These are phyloP conservation scores for Acanthamoeba divionensis DNA, from an alignment of 208 protist genomes.

Conservation along the genomic window DNA sequence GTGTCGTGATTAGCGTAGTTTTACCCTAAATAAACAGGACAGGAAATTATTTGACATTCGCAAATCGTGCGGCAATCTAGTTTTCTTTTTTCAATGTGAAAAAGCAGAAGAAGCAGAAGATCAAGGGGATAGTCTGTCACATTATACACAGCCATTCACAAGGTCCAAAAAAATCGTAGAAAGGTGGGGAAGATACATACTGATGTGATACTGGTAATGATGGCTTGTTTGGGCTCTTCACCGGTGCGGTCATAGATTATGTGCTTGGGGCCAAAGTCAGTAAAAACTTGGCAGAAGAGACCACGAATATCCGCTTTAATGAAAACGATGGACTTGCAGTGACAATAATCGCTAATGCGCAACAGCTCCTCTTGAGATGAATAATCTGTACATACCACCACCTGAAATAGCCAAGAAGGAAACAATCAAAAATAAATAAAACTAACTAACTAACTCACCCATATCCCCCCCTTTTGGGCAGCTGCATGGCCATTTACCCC, in stretches of 20 bases:
- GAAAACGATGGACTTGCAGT: constrained; percentile 66
- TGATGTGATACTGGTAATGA: constrained; percentile 74
- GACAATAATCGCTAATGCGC: constrained; percentile 68
- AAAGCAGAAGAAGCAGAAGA: not conserved
- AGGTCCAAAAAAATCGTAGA: not conserved
- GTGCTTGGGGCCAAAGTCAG: constrained; percentile 84
- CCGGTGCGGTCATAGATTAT: constrained; percentile 80
- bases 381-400: constrained; percentile 1
- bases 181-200: too few relatives aligned
- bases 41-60: not conserved
- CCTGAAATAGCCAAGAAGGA: not conserved
- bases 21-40: constrained; percentile 55
- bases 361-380: constrained; percentile 60
- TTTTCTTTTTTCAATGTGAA: constrained; percentile 31
- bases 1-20: constrained; percentile 35
- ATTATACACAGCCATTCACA: not conserved
- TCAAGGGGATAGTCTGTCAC: not conserved
- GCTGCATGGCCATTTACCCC: not conserved
- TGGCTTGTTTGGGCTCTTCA: constrained; percentile 76
- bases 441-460: not conserved
- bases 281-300: constrained; percentile 79
- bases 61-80: not conserved
- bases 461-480: not conserved
- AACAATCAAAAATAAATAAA: not conserved
- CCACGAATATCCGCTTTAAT: constrained; percentile 72